Conservation (phyloP, 2,329 filamentous ascomycete genomes). For the Fusarium nurragi region DNA sequence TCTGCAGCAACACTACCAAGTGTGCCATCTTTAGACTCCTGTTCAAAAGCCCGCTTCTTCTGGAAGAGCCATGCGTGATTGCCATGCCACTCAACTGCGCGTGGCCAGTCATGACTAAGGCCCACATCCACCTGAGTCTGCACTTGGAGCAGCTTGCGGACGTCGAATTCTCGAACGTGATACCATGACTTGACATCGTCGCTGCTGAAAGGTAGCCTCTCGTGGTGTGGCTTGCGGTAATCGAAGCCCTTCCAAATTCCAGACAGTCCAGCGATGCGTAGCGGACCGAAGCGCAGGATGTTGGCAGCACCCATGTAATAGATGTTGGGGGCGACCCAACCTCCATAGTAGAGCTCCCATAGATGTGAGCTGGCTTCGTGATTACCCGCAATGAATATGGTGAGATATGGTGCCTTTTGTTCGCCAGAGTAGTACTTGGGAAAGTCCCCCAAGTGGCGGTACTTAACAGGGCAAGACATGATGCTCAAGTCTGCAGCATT, state of each 20-base stretch:
- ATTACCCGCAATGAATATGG: conserved; percentile 92
- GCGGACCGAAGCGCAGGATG: conserved; percentile 81
- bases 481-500: conserved; percentile 88
- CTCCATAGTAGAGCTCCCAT: conserved; percentile 93
- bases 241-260: conserved; percentile 96
- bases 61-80: conserved; percentile 74
- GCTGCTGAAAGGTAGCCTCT: conserved; percentile 83
- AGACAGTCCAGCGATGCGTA: conserved; percentile 89
- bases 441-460: conserved; percentile 88
- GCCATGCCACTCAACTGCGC: conserved; percentile 81
- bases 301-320: conserved; percentile 97
- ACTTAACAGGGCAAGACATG: conserved; percentile 91
- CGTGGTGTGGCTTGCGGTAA: conserved; percentile 83
- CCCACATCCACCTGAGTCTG: conserved; percentile 91
- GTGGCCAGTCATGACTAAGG: conserved; percentile 95
- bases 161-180: conserved; percentile 88
- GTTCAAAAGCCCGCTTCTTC: conserved; percentile 77
- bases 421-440: conserved; percentile 90
- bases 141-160: conserved; percentile 86
- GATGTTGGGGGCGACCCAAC: conserved; percentile 96
- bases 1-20: conserved; percentile 84
- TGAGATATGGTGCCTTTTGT: conserved; percentile 83
- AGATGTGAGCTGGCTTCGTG: conserved; percentile 93
- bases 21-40: conserved; percentile 78
- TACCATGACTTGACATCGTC: conserved; percentile 85